These are phyloP conservation scores for Marchantia paleacea DNA, from an alignment of 225 moss, liverwort and hornwort genomes.

Conservation along the genomic window DNA sequence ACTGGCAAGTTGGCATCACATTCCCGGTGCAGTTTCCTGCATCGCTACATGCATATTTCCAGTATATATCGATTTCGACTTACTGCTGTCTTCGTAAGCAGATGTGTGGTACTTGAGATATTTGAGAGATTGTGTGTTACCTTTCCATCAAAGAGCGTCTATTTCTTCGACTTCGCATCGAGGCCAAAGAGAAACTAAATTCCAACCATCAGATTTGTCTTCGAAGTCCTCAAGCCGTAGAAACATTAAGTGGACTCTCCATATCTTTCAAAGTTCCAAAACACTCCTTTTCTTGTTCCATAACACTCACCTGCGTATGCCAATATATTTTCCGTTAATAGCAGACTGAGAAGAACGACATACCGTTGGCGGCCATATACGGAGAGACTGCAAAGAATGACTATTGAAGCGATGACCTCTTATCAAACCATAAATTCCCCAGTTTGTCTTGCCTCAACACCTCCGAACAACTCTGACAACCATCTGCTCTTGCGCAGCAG, in stretches of 20 bases:
- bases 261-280: constrained; percentile 3
- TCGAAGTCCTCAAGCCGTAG: neutral
- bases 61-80: too few species aligned
- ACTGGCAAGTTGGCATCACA: too few species aligned
- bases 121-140: neutral
- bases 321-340: neutral
- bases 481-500: too few species aligned
- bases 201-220: neutral
- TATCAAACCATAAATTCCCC: neutral
- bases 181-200: constrained; percentile 18
- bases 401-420: neutral
- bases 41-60: too few species aligned
- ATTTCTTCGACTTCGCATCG: neutral
- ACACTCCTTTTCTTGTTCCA: constrained; percentile 11
- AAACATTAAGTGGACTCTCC: constrained; percentile 8
- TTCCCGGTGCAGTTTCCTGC: too few species aligned
- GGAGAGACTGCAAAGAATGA: neutral
- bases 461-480: neutral
- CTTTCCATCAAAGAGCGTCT: neutral
- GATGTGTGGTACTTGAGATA: too few species aligned
- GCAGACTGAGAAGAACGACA: neutral
- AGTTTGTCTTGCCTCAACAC: neutral
- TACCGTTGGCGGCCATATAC: neutral
- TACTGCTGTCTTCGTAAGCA: too few species aligned
- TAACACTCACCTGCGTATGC: constrained; percentile 25